Conservation (phyloP, 768 basidiomycete species). For the Hebeloma cylindrosporum region DNA sequence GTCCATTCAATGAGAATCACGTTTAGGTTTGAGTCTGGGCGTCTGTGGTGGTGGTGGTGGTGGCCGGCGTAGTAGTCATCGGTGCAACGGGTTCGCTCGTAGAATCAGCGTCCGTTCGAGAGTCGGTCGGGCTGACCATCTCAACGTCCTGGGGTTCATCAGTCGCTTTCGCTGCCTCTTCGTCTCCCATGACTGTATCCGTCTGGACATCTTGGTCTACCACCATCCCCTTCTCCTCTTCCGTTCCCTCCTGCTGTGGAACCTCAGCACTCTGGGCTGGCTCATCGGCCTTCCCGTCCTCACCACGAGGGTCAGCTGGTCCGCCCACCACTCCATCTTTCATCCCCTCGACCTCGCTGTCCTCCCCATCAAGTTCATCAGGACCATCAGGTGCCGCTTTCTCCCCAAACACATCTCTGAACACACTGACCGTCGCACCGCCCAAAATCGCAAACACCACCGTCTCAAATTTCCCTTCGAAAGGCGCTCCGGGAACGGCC, state of each 20-base stretch:
- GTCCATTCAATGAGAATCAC: no score
- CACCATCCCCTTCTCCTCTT: background rate
- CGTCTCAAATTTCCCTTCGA: constrained; percentile 54
- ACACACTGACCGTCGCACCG: constrained; percentile 28
- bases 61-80: no score
- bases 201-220: no score
- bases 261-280: constrained; percentile 37
- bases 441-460: constrained; percentile 65
- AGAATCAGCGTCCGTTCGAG: background rate
- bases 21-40: no score
- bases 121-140: constrained; percentile 1
- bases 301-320: background rate
- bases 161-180: background rate
- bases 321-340: constrained; percentile 12
- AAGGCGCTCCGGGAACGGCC: constrained; percentile 48
- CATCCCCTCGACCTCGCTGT: constrained; percentile 8
- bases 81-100: background rate
- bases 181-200: no score
- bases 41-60: no score
- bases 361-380: constrained; percentile 10
- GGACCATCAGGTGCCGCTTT: constrained; percentile 17
- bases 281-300: background rate
- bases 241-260: constrained; percentile 1
- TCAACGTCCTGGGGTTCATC: background rate
- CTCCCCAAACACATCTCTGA: constrained; percentile 21